Percentiles rank a stretch among this genome's conserved stretches.
Conservation (phyloP, 345 rosid species). For the Hevea brasiliensis region DNA sequence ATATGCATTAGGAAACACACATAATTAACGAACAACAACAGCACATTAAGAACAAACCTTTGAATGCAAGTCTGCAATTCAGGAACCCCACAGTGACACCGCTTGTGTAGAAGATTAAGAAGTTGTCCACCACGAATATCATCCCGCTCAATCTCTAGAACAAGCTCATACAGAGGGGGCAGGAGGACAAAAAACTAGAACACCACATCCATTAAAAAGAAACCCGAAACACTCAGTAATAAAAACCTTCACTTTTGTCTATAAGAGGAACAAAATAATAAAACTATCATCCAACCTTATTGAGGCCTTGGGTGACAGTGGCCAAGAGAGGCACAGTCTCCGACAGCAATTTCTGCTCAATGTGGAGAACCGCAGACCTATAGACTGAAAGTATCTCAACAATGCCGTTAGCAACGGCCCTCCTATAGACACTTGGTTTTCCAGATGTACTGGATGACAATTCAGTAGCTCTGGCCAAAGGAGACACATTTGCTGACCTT, state of each 20-base stretch:
- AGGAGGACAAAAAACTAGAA: constrained; percentile 78
- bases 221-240: neutral
- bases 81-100: constrained; percentile 97
- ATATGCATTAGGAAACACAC: neutral
- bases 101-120: constrained; percentile 74
- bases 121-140: constrained; percentile 93
- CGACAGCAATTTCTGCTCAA: constrained; percentile 80
- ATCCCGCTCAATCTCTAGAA: constrained; percentile 85
- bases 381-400: constrained; percentile 83
- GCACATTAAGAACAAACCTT: constrained; percentile 45
- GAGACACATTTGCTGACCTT: constrained; percentile 51
- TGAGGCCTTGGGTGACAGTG: constrained; percentile 83
- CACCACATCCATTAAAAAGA: neutral
- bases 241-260: neutral
- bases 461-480: constrained; percentile 51
- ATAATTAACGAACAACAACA: neutral
- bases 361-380: constrained; percentile 84
- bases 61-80: constrained; percentile 91
- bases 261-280: neutral
- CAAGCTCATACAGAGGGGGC: constrained; percentile 85
- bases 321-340: constrained; percentile 81
- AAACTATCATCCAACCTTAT: constrained; percentile 51
- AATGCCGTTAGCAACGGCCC: constrained; percentile 93
- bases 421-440: constrained; percentile 67
- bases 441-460: constrained; percentile 34